Conservation (phyloP, 202 grass and related monocot species). For the Schoenoplectus triqueter region DNA sequence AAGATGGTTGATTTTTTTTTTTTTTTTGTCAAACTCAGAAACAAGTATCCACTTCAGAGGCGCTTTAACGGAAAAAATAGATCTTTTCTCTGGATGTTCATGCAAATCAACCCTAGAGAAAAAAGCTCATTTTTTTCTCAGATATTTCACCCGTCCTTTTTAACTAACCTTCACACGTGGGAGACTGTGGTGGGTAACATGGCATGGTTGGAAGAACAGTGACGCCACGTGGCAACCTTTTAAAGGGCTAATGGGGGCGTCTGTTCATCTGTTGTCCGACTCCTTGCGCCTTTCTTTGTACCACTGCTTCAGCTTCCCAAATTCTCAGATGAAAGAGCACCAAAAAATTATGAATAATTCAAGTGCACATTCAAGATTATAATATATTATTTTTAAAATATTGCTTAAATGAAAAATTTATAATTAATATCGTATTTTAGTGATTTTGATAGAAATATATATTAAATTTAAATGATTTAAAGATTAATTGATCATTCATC, state of each 20-base stretch:
- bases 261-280: neutral
- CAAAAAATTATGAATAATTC: neutral
- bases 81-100: neutral
- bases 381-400: too few relatives aligned
- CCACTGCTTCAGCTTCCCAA: neutral
- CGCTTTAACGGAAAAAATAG: neutral
- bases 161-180: slow-evolving; percentile 40
- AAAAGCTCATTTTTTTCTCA: slow-evolving; percentile 16
- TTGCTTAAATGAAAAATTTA: too few relatives aligned
- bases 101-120: neutral
- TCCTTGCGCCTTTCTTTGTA: neutral
- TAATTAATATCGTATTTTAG: too few relatives aligned
- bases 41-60: neutral
- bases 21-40: neutral
- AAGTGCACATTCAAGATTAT: neutral
- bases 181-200: slow-evolving; percentile 27
- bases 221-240: slow-evolving; percentile 18
- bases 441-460: too few relatives aligned
- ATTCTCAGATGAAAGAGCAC: neutral
- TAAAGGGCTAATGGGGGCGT: neutral
- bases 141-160: slow-evolving; percentile 30
- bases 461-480: too few relatives aligned
- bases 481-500: too few relatives aligned
- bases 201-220: slow-evolving; percentile 10
- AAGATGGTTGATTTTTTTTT: neutral